phyloP scores from a whole-genome alignment of 2,329 filamentous ascomycete genomes.

The Rhynchosporium graminicola region DNA sequence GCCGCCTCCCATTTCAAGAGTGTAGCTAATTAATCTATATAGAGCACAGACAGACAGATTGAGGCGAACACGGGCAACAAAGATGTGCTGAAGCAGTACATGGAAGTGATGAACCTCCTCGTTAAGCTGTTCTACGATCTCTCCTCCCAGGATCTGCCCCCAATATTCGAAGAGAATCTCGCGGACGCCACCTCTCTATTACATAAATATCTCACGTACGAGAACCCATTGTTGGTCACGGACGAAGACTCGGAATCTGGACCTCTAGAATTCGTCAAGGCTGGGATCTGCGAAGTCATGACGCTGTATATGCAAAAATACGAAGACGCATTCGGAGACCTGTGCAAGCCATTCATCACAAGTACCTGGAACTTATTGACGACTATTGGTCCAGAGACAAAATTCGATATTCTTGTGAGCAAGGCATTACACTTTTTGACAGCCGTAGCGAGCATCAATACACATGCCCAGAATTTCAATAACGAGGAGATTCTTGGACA shows the following conservation, averaged over 20 bases:
- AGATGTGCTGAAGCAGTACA: constrained; percentile 71
- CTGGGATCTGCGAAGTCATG: constrained; percentile 88
- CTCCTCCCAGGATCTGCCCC: constrained; percentile 94
- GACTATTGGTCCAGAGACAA: constrained; percentile 80
- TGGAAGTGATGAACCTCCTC: constrained; percentile 83
- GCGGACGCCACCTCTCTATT: constrained; percentile 73
- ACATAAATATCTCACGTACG: constrained; percentile 90
- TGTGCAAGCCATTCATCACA: constrained; percentile 81
- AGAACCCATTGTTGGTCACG: constrained; percentile 78
- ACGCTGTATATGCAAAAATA: constrained; percentile 93
- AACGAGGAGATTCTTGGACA: constrained; percentile 76
- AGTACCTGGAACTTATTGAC: constrained; percentile 92
- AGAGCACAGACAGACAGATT: constrained; percentile 71
- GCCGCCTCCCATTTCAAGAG: not conserved
- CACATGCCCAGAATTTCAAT: constrained; percentile 85
- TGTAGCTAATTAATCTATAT: constrained; percentile 8
- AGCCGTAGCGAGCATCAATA: constrained; percentile 74
- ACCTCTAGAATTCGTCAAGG: constrained; percentile 81
- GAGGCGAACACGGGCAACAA: constrained; percentile 75
- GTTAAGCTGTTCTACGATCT: constrained; percentile 94
- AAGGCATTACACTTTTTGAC: constrained; percentile 93
- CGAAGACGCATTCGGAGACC: constrained; percentile 84
- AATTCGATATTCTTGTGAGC: constrained; percentile 93
- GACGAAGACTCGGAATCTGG: constrained; percentile 90
- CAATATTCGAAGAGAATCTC: constrained; percentile 90